Percentiles rank a stretch among this genome's conserved stretches.
phyloP scores from a whole-genome alignment of 345 rosid species.

The Eutrema heterophyllum region DNA sequence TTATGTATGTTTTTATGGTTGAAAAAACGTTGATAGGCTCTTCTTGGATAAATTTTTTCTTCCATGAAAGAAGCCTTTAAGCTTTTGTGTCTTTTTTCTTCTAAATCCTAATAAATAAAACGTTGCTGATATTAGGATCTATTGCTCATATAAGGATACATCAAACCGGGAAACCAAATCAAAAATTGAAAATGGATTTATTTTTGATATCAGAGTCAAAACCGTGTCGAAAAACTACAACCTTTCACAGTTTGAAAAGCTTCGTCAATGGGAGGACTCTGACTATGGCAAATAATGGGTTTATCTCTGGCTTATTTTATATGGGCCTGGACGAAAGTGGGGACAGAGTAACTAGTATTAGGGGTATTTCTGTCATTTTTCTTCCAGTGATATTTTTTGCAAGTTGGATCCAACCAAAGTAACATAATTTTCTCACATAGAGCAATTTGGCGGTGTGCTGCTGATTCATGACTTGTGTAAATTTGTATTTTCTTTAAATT shows the following conservation, averaged over 20 bases:
- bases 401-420: constrained; percentile 23
- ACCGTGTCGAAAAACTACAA: not conserved
- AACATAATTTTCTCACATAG: not conserved
- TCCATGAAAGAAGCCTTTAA: constrained; percentile 32
- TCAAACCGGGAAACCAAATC: not conserved
- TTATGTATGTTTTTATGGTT: constrained; percentile 6
- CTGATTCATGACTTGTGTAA: not conserved
- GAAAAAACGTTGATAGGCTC: constrained; percentile 24
- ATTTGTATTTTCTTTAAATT: not conserved
- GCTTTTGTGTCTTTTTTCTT: not conserved
- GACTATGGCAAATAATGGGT: not conserved
- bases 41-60: constrained; percentile 30
- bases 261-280: not conserved
- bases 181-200: not conserved
- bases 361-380: not conserved
- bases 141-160: not conserved
- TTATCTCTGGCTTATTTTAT: not conserved
- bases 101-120: constrained; percentile 2
- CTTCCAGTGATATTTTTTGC: not conserved
- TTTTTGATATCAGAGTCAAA: not conserved
- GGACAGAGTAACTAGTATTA: not conserved
- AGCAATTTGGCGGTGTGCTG: not conserved
- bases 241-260: not conserved
- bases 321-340: not conserved
- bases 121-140: not conserved